These are phyloP conservation scores for Penicillium sp. DNA, from an alignment of 2,329 filamentous ascomycete genomes.

Conservation along the genomic window DNA sequence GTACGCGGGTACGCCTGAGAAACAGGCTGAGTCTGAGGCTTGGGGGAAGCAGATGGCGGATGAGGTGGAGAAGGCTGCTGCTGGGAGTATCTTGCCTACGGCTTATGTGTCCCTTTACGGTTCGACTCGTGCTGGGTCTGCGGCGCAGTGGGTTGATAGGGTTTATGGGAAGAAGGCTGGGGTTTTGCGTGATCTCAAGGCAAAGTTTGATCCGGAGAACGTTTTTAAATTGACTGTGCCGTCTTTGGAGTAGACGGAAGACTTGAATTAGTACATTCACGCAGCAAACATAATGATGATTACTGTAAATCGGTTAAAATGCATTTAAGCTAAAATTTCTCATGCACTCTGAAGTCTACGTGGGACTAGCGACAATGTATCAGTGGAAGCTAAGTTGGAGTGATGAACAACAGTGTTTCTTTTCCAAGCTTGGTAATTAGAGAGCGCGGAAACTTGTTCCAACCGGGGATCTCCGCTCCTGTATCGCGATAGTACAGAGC, in stretches of 20 bases:
- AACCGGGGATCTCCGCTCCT: too few species aligned
- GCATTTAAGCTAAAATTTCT: too few species aligned
- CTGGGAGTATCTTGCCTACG: conserved; percentile 11
- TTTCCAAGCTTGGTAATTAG: too few species aligned
- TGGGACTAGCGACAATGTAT: too few species aligned
- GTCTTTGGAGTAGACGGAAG: not conserved
- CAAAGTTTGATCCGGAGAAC: conserved; percentile 14
- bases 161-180: conserved; percentile 24
- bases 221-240: conserved; percentile 16
- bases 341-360: too few species aligned
- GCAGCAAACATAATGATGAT: too few species aligned
- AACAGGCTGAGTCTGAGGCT: not conserved
- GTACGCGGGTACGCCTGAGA: not conserved
- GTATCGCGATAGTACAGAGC: too few species aligned
- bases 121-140: not conserved
- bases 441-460: too few species aligned
- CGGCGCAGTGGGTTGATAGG: not conserved
- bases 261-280: too few species aligned
- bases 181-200: conserved; percentile 12
- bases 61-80: conserved; percentile 4
- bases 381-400: too few species aligned
- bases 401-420: too few species aligned
- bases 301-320: too few species aligned
- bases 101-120: conserved; percentile 19
- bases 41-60: conserved; percentile 11